phyloP scores from a whole-genome alignment of 2,329 filamentous ascomycete species.

The Ophiosphaerella korrae region DNA sequence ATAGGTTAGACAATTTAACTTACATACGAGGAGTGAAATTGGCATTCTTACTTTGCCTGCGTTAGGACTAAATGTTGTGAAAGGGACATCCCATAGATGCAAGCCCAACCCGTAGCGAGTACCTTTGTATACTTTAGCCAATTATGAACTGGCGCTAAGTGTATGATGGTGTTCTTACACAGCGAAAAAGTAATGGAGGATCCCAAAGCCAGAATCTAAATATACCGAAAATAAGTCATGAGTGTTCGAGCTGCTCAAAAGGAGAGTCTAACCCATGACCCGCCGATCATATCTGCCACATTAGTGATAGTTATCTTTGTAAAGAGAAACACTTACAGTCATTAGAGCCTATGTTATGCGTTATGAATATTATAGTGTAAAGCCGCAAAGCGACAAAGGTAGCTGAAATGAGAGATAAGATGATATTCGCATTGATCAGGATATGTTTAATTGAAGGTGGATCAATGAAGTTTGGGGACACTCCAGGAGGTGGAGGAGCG shows the following conservation, averaged over 20 bases:
- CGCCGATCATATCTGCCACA: constrained; percentile 4
- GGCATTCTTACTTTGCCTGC: constrained; percentile 8
- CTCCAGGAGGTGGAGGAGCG: constrained; percentile 2
- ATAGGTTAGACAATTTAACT: constrained; percentile 3
- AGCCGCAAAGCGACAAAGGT: constrained; percentile 2
- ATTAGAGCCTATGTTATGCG: constrained; percentile 2
- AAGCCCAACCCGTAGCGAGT: constrained; percentile 6
- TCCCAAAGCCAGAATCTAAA: constrained; percentile 2
- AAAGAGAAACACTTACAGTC: constrained; percentile 8
- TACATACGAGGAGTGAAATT: constrained; percentile 1
- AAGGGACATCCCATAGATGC: constrained; percentile 9
- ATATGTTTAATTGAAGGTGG: constrained; percentile 7
- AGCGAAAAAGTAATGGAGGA: constrained; percentile 1
- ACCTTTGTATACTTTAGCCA: not conserved
- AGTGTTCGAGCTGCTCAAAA: not conserved
- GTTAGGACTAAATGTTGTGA: constrained; percentile 7
- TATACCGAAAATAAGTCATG: constrained; percentile 1
- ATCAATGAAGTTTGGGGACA: constrained; percentile 8
- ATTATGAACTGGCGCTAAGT: not conserved
- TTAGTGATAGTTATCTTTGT: constrained; percentile 1
- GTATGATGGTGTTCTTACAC: constrained; percentile 1
- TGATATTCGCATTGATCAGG: constrained; percentile 3
- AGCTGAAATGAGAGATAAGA: constrained; percentile 4
- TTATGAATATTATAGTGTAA: constrained; percentile 4
- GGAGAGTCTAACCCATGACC: constrained; percentile 4